Evolutionary conservation across 768 basidiomycete genomes (phyloP).

Genomic region (Daedalea quercina): DNA sequence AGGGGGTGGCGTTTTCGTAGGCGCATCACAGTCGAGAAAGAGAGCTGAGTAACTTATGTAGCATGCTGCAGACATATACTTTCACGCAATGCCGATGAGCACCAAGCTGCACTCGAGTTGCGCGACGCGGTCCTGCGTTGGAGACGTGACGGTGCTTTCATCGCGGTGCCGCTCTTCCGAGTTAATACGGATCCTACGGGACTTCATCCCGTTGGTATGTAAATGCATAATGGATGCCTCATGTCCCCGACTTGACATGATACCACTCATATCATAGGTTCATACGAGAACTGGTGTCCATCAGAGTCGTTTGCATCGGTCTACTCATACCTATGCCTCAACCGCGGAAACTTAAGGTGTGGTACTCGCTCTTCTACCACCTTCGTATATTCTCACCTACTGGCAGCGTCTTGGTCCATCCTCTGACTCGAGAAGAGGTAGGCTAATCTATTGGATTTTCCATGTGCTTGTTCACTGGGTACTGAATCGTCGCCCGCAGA

Average conservation of each 20-base stretch:
- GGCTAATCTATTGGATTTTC: slow-evolving; percentile 16
- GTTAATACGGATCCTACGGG: slow-evolving; percentile 67
- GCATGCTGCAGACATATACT: slow-evolving; percentile 65
- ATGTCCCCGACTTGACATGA: not conserved
- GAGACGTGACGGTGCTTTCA: slow-evolving; percentile 69
- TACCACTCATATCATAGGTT: slow-evolving; percentile 38
- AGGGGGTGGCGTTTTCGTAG: slow-evolving; percentile 16
- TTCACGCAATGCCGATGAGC: slow-evolving; percentile 57
- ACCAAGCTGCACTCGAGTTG: slow-evolving; percentile 58
- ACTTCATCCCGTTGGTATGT: slow-evolving; percentile 70
- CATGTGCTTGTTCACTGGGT: not conserved
- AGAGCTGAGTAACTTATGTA: not conserved
- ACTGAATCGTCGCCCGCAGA: slow-evolving; percentile 25
- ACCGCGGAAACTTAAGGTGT: slow-evolving; percentile 65
- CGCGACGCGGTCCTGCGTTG: slow-evolving; percentile 67
- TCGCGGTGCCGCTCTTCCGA: slow-evolving; percentile 69
- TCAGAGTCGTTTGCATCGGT: slow-evolving; percentile 66
- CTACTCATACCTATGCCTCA: slow-evolving; percentile 68
- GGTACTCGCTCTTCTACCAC: not conserved
- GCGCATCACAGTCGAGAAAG: slow-evolving; percentile 19
- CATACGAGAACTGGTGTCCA: slow-evolving; percentile 79
- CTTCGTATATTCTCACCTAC: not conserved
- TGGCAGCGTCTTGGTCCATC: slow-evolving; percentile 66
- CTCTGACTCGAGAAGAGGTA: slow-evolving; percentile 65
- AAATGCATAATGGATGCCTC: not conserved